Base-by-base conservation (phyloP, 2,329 filamentous ascomycete species). In the Zopfia rhizophila region DNA sequence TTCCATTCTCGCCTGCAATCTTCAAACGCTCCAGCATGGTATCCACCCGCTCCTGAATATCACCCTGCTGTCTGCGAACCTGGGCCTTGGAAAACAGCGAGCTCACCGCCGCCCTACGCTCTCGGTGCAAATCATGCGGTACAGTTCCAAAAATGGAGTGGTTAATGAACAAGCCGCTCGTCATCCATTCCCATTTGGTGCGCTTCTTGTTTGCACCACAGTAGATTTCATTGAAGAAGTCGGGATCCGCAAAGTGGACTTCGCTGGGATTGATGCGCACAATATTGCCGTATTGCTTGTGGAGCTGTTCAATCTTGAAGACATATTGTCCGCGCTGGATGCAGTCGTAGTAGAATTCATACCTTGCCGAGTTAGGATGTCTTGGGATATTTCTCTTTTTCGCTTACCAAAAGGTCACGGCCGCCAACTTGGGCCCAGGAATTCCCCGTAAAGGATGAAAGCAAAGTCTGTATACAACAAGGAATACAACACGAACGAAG, bases 341-440 rank as follows among this genome's bases (percentile, higher is more conserved):
- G 4, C 50, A 23, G 27, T 58, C 42, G 19, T 46, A 53, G 39
- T 56, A 58, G 6, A 53, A 46, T 11, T 58, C 42, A 4, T 46
- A 46, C 36, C 42, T 16, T 29, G 27, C n/a, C n/a, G n/a, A 29
- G 16, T 4, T 12, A 13, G 27, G 11, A 12, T 16, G 27, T 29
- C 27, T 13, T 29, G 16, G 27, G n/a, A 16, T 16, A 29, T 29
- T 12, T 13, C 27, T 16, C 27, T 29, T 12, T 16, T 13, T 12
- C 13, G 16, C 37, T 19, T 40, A 40, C 37, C 12, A 31, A 8
- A 23, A 14, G 16, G 24, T 40, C 8, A 16, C 14, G 5, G 37
- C 37, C 8, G 37, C 37, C 7, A 40, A 14, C n/a, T 18, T 29
- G 7, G 37, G 37, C 12, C 37, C 37, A 13, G 37, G 37, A 30